A percentile compares a stretch with the other conserved stretches of the same genome.
phyloP scores from a whole-genome alignment of 208 protist species.

The Borovskyia barvae region DNA sequence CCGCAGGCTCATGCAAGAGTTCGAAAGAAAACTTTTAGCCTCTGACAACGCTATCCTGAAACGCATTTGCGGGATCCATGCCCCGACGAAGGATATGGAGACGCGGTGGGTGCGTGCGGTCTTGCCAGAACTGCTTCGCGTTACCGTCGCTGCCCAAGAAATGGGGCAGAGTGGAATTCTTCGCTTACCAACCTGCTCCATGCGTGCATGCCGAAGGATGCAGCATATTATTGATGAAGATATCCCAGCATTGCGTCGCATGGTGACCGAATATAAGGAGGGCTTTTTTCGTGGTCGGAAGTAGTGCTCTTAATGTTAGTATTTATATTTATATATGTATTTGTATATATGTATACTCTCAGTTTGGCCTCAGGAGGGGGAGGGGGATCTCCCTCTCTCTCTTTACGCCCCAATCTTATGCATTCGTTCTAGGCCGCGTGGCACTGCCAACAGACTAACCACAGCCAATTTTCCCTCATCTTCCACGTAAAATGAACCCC shows the following conservation, averaged over 20 bases:
- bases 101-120: conserved; percentile 58
- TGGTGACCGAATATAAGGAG: conserved; percentile 47
- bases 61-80: conserved; percentile 37
- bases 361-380: no score
- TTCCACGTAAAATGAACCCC: no score
- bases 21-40: conserved; percentile 24
- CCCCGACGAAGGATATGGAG: conserved; percentile 45
- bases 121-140: conserved; percentile 44
- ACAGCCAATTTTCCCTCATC: no score
- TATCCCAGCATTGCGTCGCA: conserved; percentile 40
- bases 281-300: conserved; percentile 8
- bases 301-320: neutral
- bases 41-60: conserved; percentile 38
- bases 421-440: no score
- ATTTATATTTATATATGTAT: neutral
- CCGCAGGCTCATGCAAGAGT: conserved; percentile 21
- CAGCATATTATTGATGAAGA: conserved; percentile 30
- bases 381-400: no score
- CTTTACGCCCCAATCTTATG: no score
- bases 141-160: conserved; percentile 10
- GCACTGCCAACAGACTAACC: no score
- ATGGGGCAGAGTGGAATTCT: conserved; percentile 27
- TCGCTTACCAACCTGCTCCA: conserved; percentile 41
- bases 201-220: conserved; percentile 32
- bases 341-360: neutral